Percentiles rank a stretch among this genome's conserved stretches.
Conservation (phyloP, 805 yeast species). For the Kazachstania africana region DNA sequence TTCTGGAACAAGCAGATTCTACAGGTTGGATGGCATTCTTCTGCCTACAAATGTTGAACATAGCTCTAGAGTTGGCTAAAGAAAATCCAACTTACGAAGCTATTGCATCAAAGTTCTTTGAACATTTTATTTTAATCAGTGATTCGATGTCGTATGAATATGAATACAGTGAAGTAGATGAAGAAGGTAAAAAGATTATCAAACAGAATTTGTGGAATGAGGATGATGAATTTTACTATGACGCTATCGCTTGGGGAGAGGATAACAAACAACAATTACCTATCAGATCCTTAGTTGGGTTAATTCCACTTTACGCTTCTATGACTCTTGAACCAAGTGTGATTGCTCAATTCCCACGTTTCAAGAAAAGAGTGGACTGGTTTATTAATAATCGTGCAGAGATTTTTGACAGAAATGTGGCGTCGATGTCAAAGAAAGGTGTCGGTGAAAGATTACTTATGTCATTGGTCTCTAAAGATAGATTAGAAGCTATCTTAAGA, state of each 20-base stretch:
- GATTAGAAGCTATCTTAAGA: conserved; percentile 61
- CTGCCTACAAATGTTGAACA: conserved; percentile 80
- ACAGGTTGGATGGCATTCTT: conserved; percentile 98
- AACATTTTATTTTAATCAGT: conserved; percentile 82
- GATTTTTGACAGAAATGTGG: conserved; percentile 72
- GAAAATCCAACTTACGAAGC: conserved; percentile 81
- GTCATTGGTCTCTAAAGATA: conserved; percentile 70
- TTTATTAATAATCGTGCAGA: conserved; percentile 58
- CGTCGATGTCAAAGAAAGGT: conserved; percentile 75
- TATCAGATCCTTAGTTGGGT: conserved; percentile 80
- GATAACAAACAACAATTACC: conserved; percentile 61
- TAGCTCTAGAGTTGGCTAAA: conserved; percentile 82
- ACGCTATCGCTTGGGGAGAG: conserved; percentile 75
- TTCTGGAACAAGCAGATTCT: conserved; percentile 85
- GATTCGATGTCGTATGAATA: conserved; percentile 78
- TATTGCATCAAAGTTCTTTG: conserved; percentile 88
- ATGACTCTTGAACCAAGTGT: conserved; percentile 80
- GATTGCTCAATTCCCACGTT: conserved; percentile 66
- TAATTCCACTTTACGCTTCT: conserved; percentile 84
- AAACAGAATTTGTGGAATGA: conserved; percentile 81
- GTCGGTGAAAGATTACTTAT: conserved; percentile 71
- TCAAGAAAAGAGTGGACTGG: conserved; percentile 78
- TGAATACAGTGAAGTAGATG: conserved; percentile 26
- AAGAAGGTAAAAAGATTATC: conserved; percentile 29
- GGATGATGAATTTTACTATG: conserved; percentile 78